Evolutionary conservation across 1,139 yeast genomes (phyloP), one percentile per base, ranked within the genome.

Genomic region (Diutina scorzettiae): DNA sequence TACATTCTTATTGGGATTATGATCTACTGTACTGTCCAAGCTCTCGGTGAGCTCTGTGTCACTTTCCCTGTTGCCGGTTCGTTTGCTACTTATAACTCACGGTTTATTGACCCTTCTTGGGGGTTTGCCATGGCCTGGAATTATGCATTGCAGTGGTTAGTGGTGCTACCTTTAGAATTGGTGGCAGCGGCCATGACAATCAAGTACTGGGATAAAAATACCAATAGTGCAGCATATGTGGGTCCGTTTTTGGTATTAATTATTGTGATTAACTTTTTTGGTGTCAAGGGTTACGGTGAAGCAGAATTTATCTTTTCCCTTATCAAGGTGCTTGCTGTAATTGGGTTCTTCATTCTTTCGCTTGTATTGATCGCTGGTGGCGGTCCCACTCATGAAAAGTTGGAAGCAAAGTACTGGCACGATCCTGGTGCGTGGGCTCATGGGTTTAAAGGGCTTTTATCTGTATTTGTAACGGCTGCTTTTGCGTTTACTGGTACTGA

Each of bases 161-260:
- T 82, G 46, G 81, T 81, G 20, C 63, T 82, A 47, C 91, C 94
- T 0, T 62, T 82, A 46, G 94, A 83, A 55, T 59, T 84, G 46
- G 84, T 80, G 40, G 86, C 93, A 16, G 84, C 91, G 2, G 72
- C 89, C 1, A 72, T 82, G 62, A 75, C 83, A 14, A 71, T 81
- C 18, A 34, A 58, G 47, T 67, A 60, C 47, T 68, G 73, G 73
- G 63, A 62, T 47, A 43, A 53, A 1, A 40, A 50, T 14, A 51
- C 65, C 37, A 63, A 59, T 48, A 69, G 72, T 1, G 67, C 66
- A 2, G 71, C 60, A 2, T 68, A 72, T 71, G 65, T 68, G 2
- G 66, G 69, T 1, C 51, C 67, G 1, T 66, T 68, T 45, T 67
- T 59, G 45, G 57, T 66, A 11, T 52, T 62, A 14, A 64, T 67